These are phyloP conservation scores for Yamadazyma olivae DNA, from an alignment of 805 yeast species.

Conservation along the genomic window DNA sequence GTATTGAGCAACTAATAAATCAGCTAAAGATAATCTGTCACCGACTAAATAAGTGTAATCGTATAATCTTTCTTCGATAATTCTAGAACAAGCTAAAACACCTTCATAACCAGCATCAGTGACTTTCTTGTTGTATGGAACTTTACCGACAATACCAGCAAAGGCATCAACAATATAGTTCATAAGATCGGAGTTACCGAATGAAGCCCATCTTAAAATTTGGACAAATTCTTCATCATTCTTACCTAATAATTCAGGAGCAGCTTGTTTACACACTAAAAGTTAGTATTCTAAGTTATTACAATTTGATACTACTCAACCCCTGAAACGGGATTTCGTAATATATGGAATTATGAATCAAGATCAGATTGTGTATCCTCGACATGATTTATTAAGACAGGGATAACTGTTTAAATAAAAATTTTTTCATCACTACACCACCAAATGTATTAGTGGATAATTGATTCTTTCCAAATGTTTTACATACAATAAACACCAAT, in stretches of 20 bases:
- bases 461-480: not conserved
- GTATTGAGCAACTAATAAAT: conserved; percentile 51
- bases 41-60: conserved; percentile 68
- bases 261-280: conserved; percentile 47
- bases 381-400: conserved; percentile 80
- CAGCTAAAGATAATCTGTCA: conserved; percentile 56
- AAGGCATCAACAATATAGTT: conserved; percentile 47
- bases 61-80: conserved; percentile 56
- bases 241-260: conserved; percentile 59
- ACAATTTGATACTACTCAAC: no score
- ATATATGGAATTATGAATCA: not conserved
- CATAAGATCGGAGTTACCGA: conserved; percentile 67
- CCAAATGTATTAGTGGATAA: not conserved
- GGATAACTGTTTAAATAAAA: conserved; percentile 70
- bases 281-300: conserved; percentile 15
- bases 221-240: conserved; percentile 59
- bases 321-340: no score
- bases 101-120: conserved; percentile 45
- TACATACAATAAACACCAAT: conserved; percentile 56
- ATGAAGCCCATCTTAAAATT: conserved; percentile 75
- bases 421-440: conserved; percentile 51
- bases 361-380: conserved; percentile 57
- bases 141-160: conserved; percentile 58
- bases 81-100: conserved; percentile 35
- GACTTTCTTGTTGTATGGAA: conserved; percentile 75